Percentiles rank a stretch among this genome's conserved stretches.
Conservation (phyloP, 768 basidiomycete species). For the Lanmaoa rubissima region DNA sequence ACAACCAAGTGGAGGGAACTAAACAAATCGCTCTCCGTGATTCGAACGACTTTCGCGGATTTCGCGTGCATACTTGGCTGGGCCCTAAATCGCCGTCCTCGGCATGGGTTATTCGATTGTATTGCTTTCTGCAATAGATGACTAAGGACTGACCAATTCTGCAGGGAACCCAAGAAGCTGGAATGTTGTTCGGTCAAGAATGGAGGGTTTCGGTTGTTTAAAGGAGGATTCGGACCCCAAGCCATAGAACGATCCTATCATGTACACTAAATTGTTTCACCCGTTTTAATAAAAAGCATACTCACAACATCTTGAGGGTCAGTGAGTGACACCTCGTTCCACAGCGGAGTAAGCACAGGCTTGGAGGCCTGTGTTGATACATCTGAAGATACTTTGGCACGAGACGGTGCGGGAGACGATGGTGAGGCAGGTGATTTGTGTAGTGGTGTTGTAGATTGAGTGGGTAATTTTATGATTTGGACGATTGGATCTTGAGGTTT, state of each 20-base stretch:
- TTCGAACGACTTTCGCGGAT: slow-evolving; percentile 38
- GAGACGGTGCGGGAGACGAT: background rate
- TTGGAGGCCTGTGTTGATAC: background rate
- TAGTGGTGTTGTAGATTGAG: background rate
- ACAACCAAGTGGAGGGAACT: slow-evolving; percentile 53
- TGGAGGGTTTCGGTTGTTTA: slow-evolving; percentile 42
- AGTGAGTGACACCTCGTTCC: slow-evolving; percentile 19
- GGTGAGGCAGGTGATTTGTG: background rate
- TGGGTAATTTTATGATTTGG: slow-evolving; percentile 43
- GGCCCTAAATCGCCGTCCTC: slow-evolving; percentile 40
- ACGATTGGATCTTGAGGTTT: slow-evolving; percentile 80
- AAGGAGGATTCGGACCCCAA: slow-evolving; percentile 53
- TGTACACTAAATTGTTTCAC: slow-evolving; percentile 4
- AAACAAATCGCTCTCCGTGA: slow-evolving; percentile 49
- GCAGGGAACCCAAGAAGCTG: slow-evolving; percentile 51
- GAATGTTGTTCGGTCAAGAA: slow-evolving; percentile 71
- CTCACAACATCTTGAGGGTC: slow-evolving; percentile 16
- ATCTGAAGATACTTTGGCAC: background rate
- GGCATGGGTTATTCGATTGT: background rate
- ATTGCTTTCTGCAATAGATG: background rate
- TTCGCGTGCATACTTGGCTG: slow-evolving; percentile 45
- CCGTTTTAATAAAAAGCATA: background rate
- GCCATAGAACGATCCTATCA: slow-evolving; percentile 50
- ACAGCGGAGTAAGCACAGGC: slow-evolving; percentile 4
- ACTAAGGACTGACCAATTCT: slow-evolving; percentile 49